These are phyloP conservation scores for Megacollybia marginata DNA, from an alignment of 768 basidiomycete species.

Conservation along the genomic window DNA sequence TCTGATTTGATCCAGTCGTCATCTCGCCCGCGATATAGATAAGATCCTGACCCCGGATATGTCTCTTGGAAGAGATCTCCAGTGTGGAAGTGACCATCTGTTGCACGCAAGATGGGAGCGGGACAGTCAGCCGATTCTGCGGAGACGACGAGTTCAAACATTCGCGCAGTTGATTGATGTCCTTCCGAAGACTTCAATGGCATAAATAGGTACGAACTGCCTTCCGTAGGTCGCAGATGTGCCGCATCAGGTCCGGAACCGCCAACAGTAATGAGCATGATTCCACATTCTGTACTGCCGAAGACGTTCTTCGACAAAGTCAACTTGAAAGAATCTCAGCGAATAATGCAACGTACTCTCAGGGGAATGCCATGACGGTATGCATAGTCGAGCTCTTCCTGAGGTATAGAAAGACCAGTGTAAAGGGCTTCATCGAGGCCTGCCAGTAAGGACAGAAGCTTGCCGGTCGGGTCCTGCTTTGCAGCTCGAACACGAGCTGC, in stretches of 20 bases:
- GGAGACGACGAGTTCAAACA: constrained; percentile 67
- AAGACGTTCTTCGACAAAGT: constrained; percentile 54
- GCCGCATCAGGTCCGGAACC: constrained; percentile 42
- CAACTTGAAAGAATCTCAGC: constrained; percentile 7
- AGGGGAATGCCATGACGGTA: constrained; percentile 55
- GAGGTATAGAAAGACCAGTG: constrained; percentile 54
- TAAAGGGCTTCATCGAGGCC: constrained; percentile 59
- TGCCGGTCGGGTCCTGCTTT: constrained; percentile 39
- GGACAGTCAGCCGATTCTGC: constrained; percentile 67
- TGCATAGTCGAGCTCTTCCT: constrained; percentile 70
- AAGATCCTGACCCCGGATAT: constrained; percentile 36
- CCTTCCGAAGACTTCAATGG: constrained; percentile 43
- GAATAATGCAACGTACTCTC: constrained; percentile 34
- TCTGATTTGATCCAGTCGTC: constrained; percentile 87
- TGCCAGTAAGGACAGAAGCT: constrained; percentile 48
- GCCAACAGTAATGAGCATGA: constrained; percentile 56
- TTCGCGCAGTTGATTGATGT: constrained; percentile 46
- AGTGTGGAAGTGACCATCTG: constrained; percentile 72
- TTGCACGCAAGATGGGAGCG: constrained; percentile 42
- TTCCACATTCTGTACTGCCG: constrained; percentile 76
- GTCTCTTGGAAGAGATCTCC: constrained; percentile 75
- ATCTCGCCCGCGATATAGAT: constrained; percentile 62
- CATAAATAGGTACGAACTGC: constrained; percentile 60
- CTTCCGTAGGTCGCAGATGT: constrained; percentile 51
- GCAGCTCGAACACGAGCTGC: constrained; percentile 48